Base-by-base conservation (phyloP, 306 rosid species). In the Ceratonia siliqua region DNA sequence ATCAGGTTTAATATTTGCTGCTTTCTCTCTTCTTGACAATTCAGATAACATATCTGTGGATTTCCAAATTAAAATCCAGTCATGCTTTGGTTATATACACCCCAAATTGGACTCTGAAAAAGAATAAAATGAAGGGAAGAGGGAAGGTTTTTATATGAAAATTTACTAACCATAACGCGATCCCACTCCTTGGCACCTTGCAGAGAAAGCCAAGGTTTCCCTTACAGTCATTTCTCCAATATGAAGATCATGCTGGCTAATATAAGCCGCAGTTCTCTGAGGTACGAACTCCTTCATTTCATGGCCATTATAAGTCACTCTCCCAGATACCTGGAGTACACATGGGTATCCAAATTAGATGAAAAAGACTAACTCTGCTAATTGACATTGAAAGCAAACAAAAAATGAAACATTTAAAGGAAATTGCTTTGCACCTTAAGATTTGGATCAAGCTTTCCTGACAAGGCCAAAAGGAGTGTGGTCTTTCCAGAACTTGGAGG, bases 401-500 rank as follows among this genome's bases (percentile, higher is more conserved):
- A 42, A 18, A 68, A n/a, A 5, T 7, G 7, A 21, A 7, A 6
- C 11, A 3, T 52, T 33, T 21, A 17, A 18, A 49, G 28, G 4
- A 1, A 21, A 21, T 8, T 1, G 11, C 5, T 76, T 48, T 62
- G 58, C 9, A 93, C 98, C 86, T 76, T 82, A 9, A 94, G 85
- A 81, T 67, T 83, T 17, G 78, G 39, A 48, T 85, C 96, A 36
- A 88, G 91, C 76, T 89, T 90, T 59, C 98, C 98, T 0, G 97
- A 83, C 48, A 94, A 84, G 45, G 96, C 93, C 73, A 88, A 59
- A 72, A 94, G 81, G 12, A 94, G 61, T 4, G 98, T 89, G 33
- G 98, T 94, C 83, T 91, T 94, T 21, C 98, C 97, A 14, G 97
- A 85, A 35, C 96, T 80, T n/a, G 97, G 98, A 79, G 98, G 96